Evolutionary conservation across 1,284 basidiomycete species (phyloP), one percentile per base, ranked within the genome.

Genomic region (Clitocybe nebularis): DNA sequence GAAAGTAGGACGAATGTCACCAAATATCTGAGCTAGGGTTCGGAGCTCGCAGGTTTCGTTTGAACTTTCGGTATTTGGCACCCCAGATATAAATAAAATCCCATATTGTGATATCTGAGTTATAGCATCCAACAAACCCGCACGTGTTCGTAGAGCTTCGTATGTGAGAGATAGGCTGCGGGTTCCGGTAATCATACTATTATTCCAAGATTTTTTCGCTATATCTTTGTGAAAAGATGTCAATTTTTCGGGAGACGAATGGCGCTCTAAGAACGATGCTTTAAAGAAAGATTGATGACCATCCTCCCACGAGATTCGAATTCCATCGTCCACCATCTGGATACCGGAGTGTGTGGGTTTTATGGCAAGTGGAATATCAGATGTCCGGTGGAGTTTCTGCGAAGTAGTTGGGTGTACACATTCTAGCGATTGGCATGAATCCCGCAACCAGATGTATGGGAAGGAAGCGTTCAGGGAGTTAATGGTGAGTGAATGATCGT

Each of bases 1-100:
- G 63, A 98, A 95, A 7, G 94, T 98, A 42, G 78, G 71, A 23
- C 93, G 72, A 19, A 97, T 71, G 52, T 89, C 77, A 9, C 91
- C 87, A 52, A 96, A 84, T 20, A 59, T 60, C 17, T 70, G 65
- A 0, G 79, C 87, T 0, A 94, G 70, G n/a, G 52, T 65, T 4
- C 77, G 71, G 24, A 92, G 60, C 59, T 85, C 83, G 57, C 89
- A 89, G 1, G 62, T 63, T 35, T 75, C 71, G 49, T 84, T 63
- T 14, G 69, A 68, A 8, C 67, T 72, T 38, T 70, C 60, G 23
- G 44, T 32, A 39, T 64, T 63, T 3, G 69, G 66, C 3, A 73
- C 67, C 8, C 62, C 68, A n/a, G 59, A 58, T 24, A 85, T 59
- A 57, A 82, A 81, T 13, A 81, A 59, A 9, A 83, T 58, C 7